Evolutionary conservation across 495 filamentous ascomycete species (phyloP), one percentile per base, ranked within the genome.

Genomic region (Stereocaulon alpinum): DNA sequence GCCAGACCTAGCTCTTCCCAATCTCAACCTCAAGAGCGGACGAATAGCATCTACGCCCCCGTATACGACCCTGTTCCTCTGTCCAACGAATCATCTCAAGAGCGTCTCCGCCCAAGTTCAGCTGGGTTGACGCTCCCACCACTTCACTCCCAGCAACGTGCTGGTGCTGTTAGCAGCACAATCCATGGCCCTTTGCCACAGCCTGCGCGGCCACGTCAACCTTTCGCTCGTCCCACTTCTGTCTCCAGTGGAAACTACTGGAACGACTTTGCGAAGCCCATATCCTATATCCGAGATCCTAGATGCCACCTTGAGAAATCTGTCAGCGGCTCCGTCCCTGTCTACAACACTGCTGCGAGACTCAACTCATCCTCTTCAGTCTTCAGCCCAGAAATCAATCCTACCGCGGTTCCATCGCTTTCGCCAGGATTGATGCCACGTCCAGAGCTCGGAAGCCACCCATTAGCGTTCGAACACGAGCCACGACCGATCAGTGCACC

Each of bases 401-500:
- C 37, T 15, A 18, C 15, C 17, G 34, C 44, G 37, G 27, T 47
- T 30, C 0, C 40, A 3, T 1, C 27, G 27, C 37, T 43, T 40
- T 11, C 43, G 29, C 20, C 43, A 17, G 52, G 27, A 4, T 18
- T 49, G 12, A 40, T 55, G 1, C 57, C 51, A 37, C 45, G 51
- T 27, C 24, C 53, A 32, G 40, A 44, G 10, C n/a, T 54, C 34
- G 49, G 34, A 29, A 56, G 30, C 17, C 56, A 43, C 12, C 32
- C 42, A 51, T 17, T n/a, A 40, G 44, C 55, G 37, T 60, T 59
- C 15, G 60, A 11, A 14, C 9, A 61, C 45, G 12, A 48, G 50
- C n/a, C 29, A 32, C 44, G 51, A 30, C 63, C 60, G 20, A 60
- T 49, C 11, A 61, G 52, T 50, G 56, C 63, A 27, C 47, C 52